Conservation (phyloP, 768 basidiomycete species). For the Boletus subparvulus region DNA sequence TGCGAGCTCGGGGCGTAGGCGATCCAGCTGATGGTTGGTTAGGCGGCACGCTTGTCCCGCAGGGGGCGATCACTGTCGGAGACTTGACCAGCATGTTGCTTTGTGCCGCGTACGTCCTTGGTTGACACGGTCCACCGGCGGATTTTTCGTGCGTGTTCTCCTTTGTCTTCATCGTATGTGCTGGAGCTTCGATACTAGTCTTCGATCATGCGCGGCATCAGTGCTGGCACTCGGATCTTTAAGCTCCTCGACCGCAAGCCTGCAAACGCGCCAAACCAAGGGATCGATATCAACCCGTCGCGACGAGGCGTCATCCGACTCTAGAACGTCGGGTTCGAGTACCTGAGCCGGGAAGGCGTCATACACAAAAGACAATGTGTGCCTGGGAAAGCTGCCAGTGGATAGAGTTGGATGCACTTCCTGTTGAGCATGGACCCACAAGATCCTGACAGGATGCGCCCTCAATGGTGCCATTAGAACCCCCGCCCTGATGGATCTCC, state of each 20-base stretch:
- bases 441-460: conserved; percentile 10
- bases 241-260: conserved; percentile 84
- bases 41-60: too few species aligned
- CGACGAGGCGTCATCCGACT: conserved; percentile 75
- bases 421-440: background rate
- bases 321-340: conserved; percentile 83
- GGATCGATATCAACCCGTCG: conserved; percentile 52
- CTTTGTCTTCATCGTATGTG: background rate
- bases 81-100: too few species aligned
- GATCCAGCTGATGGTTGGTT: too few species aligned
- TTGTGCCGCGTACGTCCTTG: too few species aligned
- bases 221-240: conserved; percentile 92
- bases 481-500: conserved; percentile 17
- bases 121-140: conserved; percentile 23
- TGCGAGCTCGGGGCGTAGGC: too few species aligned
- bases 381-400: conserved; percentile 1
- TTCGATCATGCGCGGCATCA: conserved; percentile 95
- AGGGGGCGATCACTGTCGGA: too few species aligned
- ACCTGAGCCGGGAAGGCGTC: conserved; percentile 81
- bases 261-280: conserved; percentile 63
- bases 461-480: background rate
- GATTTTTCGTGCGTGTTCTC: conserved; percentile 38
- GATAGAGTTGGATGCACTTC: background rate
- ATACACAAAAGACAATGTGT: too few species aligned
- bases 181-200: conserved; percentile 43